Evolutionary conservation across 2,329 filamentous ascomycete genomes (phyloP).

Genomic region (Hymenoscyphus scutula): DNA sequence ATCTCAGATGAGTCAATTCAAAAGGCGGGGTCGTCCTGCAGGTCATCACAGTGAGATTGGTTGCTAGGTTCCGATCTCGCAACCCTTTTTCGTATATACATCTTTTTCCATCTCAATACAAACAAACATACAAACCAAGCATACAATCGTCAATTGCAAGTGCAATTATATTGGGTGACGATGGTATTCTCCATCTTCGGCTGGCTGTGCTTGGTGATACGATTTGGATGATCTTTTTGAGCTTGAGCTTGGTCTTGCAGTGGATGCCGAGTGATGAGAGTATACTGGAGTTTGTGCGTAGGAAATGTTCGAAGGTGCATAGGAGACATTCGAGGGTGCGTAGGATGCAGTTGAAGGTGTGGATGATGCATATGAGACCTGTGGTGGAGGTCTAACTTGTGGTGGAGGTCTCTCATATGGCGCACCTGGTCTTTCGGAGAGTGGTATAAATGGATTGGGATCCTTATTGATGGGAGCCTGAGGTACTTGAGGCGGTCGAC

Average conservation of each 20-base stretch:
- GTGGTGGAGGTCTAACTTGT: conserved; percentile 11
- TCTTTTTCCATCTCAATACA: conserved; percentile 2
- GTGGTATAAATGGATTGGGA: conserved; percentile 28
- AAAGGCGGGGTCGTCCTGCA: conserved; percentile 1
- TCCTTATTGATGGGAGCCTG: conserved; percentile 20
- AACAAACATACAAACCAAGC: not conserved
- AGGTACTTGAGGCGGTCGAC: conserved; percentile 9
- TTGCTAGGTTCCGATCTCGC: conserved; percentile 7
- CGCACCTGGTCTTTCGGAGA: conserved; percentile 13
- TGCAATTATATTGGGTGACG: conserved; percentile 16
- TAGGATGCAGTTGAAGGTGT: conserved; percentile 5
- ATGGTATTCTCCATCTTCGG: conserved; percentile 33
- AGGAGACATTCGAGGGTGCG: conserved; percentile 13
- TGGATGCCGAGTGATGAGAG: not conserved
- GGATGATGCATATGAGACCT: conserved; percentile 15
- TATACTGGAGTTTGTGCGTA: conserved; percentile 7
- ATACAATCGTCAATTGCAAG: not conserved
- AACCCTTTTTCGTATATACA: not conserved
- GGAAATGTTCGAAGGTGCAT: conserved; percentile 12
- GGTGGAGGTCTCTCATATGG: conserved; percentile 6
- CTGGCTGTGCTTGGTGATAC: conserved; percentile 11
- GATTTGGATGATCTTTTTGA: conserved; percentile 5
- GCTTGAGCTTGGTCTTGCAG: not conserved
- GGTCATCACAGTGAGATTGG: not conserved
- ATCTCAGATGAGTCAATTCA: conserved; percentile 3